phyloP scores from a whole-genome alignment of 2,329 filamentous ascomycete species.

The Colletotrichum incanum region DNA sequence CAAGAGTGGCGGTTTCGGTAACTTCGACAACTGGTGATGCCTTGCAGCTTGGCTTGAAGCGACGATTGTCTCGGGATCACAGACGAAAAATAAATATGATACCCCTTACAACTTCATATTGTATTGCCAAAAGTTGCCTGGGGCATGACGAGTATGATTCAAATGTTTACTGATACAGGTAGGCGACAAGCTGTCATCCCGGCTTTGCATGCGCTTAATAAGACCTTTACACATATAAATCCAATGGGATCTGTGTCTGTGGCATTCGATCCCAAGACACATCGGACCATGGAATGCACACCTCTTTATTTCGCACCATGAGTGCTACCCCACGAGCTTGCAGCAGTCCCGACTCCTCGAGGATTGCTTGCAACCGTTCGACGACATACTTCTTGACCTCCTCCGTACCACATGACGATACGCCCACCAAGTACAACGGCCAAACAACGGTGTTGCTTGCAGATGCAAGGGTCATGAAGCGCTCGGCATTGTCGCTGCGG shows the following conservation, averaged over 20 bases:
- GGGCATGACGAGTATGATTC: not conserved
- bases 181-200: not conserved
- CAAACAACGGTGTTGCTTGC: constrained; percentile 65
- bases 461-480: constrained; percentile 65
- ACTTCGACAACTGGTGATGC: constrained; percentile 89
- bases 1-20: constrained; percentile 87
- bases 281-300: constrained; percentile 48
- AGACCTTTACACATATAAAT: constrained; percentile 49
- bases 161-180: constrained; percentile 6
- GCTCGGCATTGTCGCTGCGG: constrained; percentile 56
- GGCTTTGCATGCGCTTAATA: not conserved
- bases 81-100: constrained; percentile 34
- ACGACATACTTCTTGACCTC: constrained; percentile 62
- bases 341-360: constrained; percentile 61
- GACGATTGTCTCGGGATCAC: not conserved
- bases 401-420: constrained; percentile 61
- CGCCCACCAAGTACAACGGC: constrained; percentile 66
- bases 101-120: constrained; percentile 14
- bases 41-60: not conserved
- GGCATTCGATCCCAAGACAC: constrained; percentile 48
- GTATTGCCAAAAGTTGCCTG: not conserved
- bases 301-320: constrained; percentile 57
- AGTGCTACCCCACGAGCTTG: constrained; percentile 62
- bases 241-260: constrained; percentile 45
- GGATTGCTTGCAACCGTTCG: constrained; percentile 61